Evolutionary conservation across 2,329 filamentous ascomycete species (phyloP).

Genomic region (Diaporthe citrichinensis): DNA sequence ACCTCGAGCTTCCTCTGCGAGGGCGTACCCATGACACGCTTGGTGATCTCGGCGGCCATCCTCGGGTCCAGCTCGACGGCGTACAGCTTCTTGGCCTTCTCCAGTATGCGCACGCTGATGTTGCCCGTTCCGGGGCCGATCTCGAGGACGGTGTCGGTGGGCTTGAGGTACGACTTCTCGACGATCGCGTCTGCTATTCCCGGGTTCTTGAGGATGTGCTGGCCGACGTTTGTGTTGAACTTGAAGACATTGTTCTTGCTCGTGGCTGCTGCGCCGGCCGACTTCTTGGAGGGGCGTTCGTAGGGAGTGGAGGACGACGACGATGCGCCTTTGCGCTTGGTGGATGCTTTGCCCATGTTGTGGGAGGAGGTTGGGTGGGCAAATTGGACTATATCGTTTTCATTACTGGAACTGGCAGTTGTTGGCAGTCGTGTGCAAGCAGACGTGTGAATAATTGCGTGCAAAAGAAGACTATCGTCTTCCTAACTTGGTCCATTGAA

Average conservation of each 20-base stretch:
- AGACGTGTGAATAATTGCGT: not conserved
- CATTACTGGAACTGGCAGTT: slow-evolving; percentile 14
- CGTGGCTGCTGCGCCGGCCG: slow-evolving; percentile 45
- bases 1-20: slow-evolving; percentile 88
- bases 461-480: not conserved
- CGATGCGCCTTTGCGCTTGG: slow-evolving; percentile 52
- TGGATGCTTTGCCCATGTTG: slow-evolving; percentile 58
- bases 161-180: slow-evolving; percentile 89
- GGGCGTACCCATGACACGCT: slow-evolving; percentile 92
- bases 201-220: slow-evolving; percentile 93
- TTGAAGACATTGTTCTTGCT: slow-evolving; percentile 90
- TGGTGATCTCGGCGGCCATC: slow-evolving; percentile 65
- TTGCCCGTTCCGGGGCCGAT: slow-evolving; percentile 93
- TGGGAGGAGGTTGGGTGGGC: not conserved
- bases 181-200: slow-evolving; percentile 82
- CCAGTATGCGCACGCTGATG: slow-evolving; percentile 87
- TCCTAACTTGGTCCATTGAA: not conserved
- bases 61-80: slow-evolving; percentile 90
- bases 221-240: slow-evolving; percentile 91
- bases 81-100: slow-evolving; percentile 84
- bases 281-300: slow-evolving; percentile 49
- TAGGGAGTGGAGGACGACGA: slow-evolving; percentile 54
- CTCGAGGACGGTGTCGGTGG: slow-evolving; percentile 91
- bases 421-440: not conserved
- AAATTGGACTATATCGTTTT: slow-evolving; percentile 10